Evolutionary conservation across 371 early-diverging fungal species (phyloP).

Genomic region (Lichtheimia hyalospora): DNA sequence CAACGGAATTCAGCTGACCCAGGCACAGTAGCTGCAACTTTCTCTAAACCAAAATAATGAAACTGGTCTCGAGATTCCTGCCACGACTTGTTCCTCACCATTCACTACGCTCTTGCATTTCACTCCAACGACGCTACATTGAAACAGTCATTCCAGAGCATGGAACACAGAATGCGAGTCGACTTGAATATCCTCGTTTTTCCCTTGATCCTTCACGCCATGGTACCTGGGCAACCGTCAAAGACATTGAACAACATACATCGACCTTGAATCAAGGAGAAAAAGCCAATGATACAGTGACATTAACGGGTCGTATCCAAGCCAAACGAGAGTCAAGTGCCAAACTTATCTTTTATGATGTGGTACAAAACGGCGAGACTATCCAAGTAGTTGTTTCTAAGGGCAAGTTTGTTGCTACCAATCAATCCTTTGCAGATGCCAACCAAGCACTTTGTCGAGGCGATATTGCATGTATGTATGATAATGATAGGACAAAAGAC

Average conservation of each 20-base stretch:
- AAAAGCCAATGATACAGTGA: conserved; percentile 28
- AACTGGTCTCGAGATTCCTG: no score
- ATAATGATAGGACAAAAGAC: background rate
- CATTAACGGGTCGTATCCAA: conserved; percentile 58
- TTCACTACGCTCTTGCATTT: no score
- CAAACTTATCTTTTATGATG: conserved; percentile 74
- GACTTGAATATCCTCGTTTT: conserved; percentile 33
- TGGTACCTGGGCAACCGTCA: conserved; percentile 30
- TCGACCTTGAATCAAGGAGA: conserved; percentile 25
- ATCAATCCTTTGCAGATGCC: conserved; percentile 42
- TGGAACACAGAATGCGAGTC: no score
- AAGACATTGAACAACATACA: conserved; percentile 22
- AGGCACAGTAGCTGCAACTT: no score
- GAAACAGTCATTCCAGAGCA: no score
- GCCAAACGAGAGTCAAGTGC: conserved; percentile 71
- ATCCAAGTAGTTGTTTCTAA: conserved; percentile 73
- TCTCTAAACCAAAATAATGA: no score
- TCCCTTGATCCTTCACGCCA: conserved; percentile 20
- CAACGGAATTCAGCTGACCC: no score
- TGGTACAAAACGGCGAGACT: conserved; percentile 60
- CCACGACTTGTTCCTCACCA: no score
- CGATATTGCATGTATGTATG: conserved; percentile 65
- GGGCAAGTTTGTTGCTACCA: conserved; percentile 37
- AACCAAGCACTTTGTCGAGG: conserved; percentile 57
- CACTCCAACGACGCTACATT: no score